These are phyloP conservation scores for Moringa oleifera DNA, from an alignment of 345 rosid genomes.

Conservation along the genomic window DNA sequence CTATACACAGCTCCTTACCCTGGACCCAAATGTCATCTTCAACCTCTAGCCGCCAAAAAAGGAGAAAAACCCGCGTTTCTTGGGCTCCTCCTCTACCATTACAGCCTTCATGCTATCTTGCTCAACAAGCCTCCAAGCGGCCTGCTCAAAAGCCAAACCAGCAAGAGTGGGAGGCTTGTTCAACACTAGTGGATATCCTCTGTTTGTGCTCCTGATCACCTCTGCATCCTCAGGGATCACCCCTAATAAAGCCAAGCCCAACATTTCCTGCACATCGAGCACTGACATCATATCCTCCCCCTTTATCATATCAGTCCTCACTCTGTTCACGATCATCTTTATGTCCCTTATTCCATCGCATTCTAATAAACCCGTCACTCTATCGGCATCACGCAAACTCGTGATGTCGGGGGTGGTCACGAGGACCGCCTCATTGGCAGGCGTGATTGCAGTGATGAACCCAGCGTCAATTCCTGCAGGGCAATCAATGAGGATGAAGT, in stretches of 20 bases:
- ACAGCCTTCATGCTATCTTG: constrained; percentile 98
- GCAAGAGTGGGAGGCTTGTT: constrained; percentile 92
- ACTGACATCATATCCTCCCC: constrained; percentile 99
- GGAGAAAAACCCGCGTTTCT: constrained; percentile 82
- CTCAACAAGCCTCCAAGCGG: constrained; percentile 98
- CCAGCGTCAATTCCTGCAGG: constrained; percentile 99
- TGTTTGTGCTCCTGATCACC: constrained; percentile 82
- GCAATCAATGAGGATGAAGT: constrained; percentile 81
- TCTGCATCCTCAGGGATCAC: constrained; percentile 91
- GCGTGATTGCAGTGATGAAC: constrained; percentile 95
- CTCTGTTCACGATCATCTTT: constrained; percentile 91
- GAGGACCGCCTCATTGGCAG: constrained; percentile 83
- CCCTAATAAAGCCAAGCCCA: constrained; percentile 75
- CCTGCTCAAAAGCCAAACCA: constrained; percentile 94
- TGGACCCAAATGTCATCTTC: not conserved
- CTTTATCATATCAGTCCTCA: constrained; percentile 91
- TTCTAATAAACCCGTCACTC: constrained; percentile 78
- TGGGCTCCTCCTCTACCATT: constrained; percentile 91
- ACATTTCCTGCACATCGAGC: constrained; percentile 90
- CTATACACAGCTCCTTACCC: constrained; percentile 26
- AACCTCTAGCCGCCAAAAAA: constrained; percentile 61
- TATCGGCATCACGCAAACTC: constrained; percentile 79
- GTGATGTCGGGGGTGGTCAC: constrained; percentile 95
- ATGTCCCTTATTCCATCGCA: constrained; percentile 94
- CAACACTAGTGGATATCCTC: constrained; percentile 87